These are phyloP conservation scores for Kalmanozyma brasiliensis DNA, from an alignment of 1,284 basidiomycete genomes.

Conservation along the genomic window DNA sequence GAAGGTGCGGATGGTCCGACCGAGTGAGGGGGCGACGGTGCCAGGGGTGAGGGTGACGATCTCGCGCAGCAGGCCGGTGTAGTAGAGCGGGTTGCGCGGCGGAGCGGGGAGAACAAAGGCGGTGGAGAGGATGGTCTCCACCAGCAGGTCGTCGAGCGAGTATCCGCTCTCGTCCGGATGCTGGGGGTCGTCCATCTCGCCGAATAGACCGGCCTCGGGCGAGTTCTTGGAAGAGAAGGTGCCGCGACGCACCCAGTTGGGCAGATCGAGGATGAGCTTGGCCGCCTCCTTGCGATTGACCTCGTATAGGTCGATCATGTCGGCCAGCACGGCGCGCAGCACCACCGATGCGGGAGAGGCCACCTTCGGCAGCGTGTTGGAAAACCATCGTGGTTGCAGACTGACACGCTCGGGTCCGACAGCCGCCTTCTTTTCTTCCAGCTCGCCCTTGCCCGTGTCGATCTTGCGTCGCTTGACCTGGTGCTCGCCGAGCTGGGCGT, in stretches of 20 bases:
- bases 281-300: slow-evolving; percentile 96
- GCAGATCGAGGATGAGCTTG: slow-evolving; percentile 83
- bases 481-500: slow-evolving; percentile 33
- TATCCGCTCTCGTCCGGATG: slow-evolving; percentile 64
- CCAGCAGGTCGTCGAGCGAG: slow-evolving; percentile 62
- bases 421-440: slow-evolving; percentile 55
- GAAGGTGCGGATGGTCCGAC: slow-evolving; percentile 88
- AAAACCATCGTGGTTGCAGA: slow-evolving; percentile 59
- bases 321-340: slow-evolving; percentile 80
- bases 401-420: slow-evolving; percentile 50
- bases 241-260: slow-evolving; percentile 83
- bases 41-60: slow-evolving; percentile 89
- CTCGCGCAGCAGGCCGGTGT: slow-evolving; percentile 88
- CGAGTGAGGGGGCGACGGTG: slow-evolving; percentile 93
- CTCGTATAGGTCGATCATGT: slow-evolving; percentile 90
- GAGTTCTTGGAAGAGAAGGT: slow-evolving; percentile 72
- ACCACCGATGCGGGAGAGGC: slow-evolving; percentile 81
- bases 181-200: slow-evolving; percentile 46
- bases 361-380: slow-evolving; percentile 75
- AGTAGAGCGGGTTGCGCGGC: slow-evolving; percentile 80
- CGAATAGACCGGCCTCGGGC: slow-evolving; percentile 56
- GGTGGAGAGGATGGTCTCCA: slow-evolving; percentile 77
- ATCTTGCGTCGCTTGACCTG: slow-evolving; percentile 37
- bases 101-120: slow-evolving; percentile 82
- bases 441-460: slow-evolving; percentile 58